Conservation (phyloP, 2,329 filamentous ascomycete species). For the Sporothrix phasma region DNA sequence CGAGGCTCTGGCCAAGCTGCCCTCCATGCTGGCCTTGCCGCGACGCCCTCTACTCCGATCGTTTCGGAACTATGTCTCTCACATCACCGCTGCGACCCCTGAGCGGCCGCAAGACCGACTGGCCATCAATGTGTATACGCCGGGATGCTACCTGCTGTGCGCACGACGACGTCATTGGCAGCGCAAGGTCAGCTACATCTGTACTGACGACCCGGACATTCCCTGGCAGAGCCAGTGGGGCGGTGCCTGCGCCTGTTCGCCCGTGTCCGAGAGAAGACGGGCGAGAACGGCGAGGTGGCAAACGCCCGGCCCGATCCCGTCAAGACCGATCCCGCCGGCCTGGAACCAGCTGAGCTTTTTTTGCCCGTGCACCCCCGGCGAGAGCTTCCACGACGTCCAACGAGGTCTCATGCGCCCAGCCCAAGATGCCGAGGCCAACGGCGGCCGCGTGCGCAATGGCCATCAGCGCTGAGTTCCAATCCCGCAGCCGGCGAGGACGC, state of each 20-base stretch:
- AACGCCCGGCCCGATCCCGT: conserved; percentile 67
- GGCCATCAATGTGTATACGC: conserved; percentile 98
- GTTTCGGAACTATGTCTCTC: conserved; percentile 81
- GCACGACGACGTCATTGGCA: conserved; percentile 99
- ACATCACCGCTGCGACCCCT: conserved; percentile 75
- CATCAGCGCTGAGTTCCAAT: conserved; percentile 98
- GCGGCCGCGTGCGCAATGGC: conserved; percentile 85
- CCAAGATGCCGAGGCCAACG: conserved; percentile 53
- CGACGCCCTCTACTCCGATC: conserved; percentile 86
- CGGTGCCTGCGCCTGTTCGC: conserved; percentile 84
- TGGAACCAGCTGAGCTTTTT: conserved; percentile 99
- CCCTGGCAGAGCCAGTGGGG: conserved; percentile 91
- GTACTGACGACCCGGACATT: conserved; percentile 88
- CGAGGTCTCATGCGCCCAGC: conserved; percentile 63
- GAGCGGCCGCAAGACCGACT: conserved; percentile 91
- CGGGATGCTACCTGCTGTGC: conserved; percentile 88
- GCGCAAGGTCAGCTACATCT: conserved; percentile 95
- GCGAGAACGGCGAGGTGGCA: conserved; percentile 64
- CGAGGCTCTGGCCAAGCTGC: conserved; percentile 72
- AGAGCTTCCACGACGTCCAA: conserved; percentile 99
- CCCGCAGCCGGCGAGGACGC: conserved; percentile 82
- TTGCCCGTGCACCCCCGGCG: conserved; percentile 91
- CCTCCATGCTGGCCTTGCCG: conserved; percentile 84
- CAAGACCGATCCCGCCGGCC: conserved; percentile 79
- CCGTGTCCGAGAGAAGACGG: conserved; percentile 54